Evolutionary conservation across 1,284 basidiomycete genomes (phyloP).

Genomic region (Amylostereum chailletii): DNA sequence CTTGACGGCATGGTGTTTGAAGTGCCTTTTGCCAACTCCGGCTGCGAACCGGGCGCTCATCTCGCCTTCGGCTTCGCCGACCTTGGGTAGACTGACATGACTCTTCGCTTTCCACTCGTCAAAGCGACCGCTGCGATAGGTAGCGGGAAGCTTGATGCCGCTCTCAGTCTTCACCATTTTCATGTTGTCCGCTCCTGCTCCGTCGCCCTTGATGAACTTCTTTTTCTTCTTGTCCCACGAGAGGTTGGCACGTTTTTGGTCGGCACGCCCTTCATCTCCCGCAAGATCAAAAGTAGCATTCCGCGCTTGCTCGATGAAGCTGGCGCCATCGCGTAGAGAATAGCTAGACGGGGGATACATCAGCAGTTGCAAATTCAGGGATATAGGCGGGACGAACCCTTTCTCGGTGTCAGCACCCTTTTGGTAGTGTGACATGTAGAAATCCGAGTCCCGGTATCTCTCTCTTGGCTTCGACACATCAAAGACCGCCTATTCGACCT

Average conservation of each 20-base stretch:
- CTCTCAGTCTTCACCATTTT: conserved; percentile 93
- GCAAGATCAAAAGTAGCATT: conserved; percentile 78
- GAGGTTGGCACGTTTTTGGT: conserved; percentile 57
- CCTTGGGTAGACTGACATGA: conserved; percentile 62
- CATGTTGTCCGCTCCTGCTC: conserved; percentile 85
- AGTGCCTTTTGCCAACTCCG: conserved; percentile 41
- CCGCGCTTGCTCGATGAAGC: conserved; percentile 81
- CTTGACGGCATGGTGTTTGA: conserved; percentile 56
- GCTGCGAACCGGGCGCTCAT: conserved; percentile 17
- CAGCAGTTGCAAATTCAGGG: conserved; percentile 4
- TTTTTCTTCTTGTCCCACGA: conserved; percentile 97
- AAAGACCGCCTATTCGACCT: conserved; percentile 58
- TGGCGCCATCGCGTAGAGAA: conserved; percentile 77
- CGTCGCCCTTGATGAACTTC: conserved; percentile 84
- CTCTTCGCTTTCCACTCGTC: conserved; percentile 91
- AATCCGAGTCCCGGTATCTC: conserved; percentile 73
- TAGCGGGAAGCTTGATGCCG: conserved; percentile 87
- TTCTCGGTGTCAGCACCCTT: conserved; percentile 81
- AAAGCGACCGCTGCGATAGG: conserved; percentile 88
- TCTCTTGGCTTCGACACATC: conserved; percentile 40
- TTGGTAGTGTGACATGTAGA: conserved; percentile 90
- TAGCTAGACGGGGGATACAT: conserved; percentile 43
- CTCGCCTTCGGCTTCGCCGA: conserved; percentile 72
- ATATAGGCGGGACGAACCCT: conserved; percentile 46
- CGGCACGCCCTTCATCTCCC: conserved; percentile 65